A percentile compares a stretch with the other conserved stretches of the same genome.
Conservation (phyloP, 2,329 filamentous ascomycete genomes). For the Penicillium expansum region DNA sequence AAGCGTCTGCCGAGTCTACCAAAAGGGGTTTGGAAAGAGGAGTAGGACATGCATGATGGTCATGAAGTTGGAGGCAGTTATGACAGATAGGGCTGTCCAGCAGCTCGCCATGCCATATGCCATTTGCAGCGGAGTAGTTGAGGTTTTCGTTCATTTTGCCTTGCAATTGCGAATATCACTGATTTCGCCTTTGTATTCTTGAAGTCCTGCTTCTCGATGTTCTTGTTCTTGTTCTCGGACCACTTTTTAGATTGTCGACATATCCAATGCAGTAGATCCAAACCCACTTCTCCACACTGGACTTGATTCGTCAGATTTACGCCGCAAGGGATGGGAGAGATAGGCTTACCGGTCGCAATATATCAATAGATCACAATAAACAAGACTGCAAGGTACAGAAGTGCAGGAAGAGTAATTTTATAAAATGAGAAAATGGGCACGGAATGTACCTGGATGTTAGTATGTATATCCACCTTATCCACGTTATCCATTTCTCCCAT, state of each 20-base stretch:
- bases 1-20: conserved; percentile 17
- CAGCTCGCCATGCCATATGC: conserved; percentile 16
- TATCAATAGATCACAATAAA: conserved; percentile 4
- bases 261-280: conserved; percentile 16
- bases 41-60: conserved; percentile 18
- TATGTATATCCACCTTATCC: neutral
- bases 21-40: conserved; percentile 16
- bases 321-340: conserved; percentile 2
- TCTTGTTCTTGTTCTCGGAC: neutral
- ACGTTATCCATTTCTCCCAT: conserved; percentile 3
- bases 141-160: conserved; percentile 3
- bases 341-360: neutral
- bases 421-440: neutral
- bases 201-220: conserved; percentile 2
- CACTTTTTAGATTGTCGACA: conserved; percentile 23
- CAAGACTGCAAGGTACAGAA: conserved; percentile 5
- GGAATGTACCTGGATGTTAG: conserved; percentile 1
- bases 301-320: conserved; percentile 8
- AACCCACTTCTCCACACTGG: conserved; percentile 11
- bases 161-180: neutral
- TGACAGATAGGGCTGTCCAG: conserved; percentile 20
- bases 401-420: neutral
- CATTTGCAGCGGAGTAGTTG: conserved; percentile 8
- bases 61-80: conserved; percentile 15
- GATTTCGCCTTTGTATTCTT: neutral